Evolutionary conservation across 352 stramenopile species (phyloP).

Genomic region (Plasmopara halstedii): DNA sequence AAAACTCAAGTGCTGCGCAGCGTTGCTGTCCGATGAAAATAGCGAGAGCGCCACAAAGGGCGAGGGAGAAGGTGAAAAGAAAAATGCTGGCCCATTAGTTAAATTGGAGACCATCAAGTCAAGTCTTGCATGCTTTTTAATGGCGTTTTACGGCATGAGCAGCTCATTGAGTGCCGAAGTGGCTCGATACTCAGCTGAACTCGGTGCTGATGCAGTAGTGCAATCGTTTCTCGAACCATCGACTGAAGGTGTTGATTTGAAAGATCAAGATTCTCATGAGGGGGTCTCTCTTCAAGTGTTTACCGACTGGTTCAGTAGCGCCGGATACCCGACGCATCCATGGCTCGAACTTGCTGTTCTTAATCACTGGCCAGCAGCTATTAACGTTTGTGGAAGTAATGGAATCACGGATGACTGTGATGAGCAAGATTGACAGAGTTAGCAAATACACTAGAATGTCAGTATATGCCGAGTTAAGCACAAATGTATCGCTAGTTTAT

Average conservation of each 20-base stretch:
- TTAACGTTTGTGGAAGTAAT: conserved; percentile 56
- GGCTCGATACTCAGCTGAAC: conserved; percentile 57
- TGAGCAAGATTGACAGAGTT: conserved; percentile 7
- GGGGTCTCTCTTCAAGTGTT: conserved; percentile 58
- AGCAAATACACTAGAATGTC: conserved; percentile 7
- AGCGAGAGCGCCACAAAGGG: conserved; percentile 10
- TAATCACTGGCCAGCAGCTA: conserved; percentile 64
- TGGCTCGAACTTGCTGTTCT: conserved; percentile 80
- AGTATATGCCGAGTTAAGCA: background rate
- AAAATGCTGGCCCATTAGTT: conserved; percentile 17
- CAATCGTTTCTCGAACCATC: conserved; percentile 33
- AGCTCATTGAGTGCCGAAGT: conserved; percentile 66
- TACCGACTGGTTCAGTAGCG: conserved; percentile 66
- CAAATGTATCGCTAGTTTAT: conserved; percentile 19
- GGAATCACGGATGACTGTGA: conserved; percentile 25
- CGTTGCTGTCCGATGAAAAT: conserved; percentile 31
- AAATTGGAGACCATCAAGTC: conserved; percentile 53
- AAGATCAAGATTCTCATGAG: conserved; percentile 31
- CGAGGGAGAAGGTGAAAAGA: conserved; percentile 15
- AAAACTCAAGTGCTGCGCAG: conserved; percentile 42
- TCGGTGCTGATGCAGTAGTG: conserved; percentile 62
- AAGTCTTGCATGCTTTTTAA: conserved; percentile 67
- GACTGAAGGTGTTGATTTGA: conserved; percentile 2
- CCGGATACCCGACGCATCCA: conserved; percentile 51
- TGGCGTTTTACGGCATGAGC: conserved; percentile 80